These are phyloP conservation scores for Trichoderma asperelloides DNA, from an alignment of 495 filamentous ascomycete species.

Conservation along the genomic window DNA sequence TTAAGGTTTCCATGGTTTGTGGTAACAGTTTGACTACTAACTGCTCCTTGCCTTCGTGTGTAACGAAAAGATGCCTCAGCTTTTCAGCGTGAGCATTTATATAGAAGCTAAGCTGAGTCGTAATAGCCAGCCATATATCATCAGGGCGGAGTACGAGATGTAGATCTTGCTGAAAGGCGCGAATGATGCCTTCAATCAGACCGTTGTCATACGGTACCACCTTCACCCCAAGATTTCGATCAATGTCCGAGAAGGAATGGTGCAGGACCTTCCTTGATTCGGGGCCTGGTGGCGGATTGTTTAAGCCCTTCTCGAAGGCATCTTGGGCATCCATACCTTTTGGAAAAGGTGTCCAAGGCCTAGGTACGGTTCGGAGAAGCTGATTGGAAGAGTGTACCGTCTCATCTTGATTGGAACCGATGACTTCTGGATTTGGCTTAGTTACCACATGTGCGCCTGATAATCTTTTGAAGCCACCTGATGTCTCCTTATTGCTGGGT, in stretches of 20 bases:
- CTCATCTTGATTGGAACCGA: background rate
- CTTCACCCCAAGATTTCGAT: background rate
- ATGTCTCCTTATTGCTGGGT: background rate
- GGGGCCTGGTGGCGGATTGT: background rate
- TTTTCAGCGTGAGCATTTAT: slow-evolving; percentile 40
- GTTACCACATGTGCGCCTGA: background rate
- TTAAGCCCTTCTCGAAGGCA: background rate
- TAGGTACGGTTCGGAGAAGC: background rate
- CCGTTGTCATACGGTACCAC: background rate
- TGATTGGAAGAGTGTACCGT: background rate
- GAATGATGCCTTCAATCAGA: slow-evolving; percentile 11
- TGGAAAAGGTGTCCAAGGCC: background rate
- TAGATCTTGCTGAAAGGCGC: slow-evolving; percentile 24
- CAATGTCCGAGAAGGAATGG: background rate
- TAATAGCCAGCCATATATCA: slow-evolving; percentile 52
- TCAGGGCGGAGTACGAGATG: slow-evolving; percentile 49
- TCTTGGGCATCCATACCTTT: background rate
- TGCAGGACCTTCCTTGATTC: background rate
- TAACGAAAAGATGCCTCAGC: slow-evolving; percentile 35
- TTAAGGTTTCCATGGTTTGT: slow-evolving; percentile 19
- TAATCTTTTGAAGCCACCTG: background rate
- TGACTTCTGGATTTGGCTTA: background rate
- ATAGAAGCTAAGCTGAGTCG: slow-evolving; percentile 45
- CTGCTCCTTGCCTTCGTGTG: slow-evolving; percentile 34
- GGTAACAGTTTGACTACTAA: slow-evolving; percentile 29